These are phyloP conservation scores for Eimeria falciformis DNA, from an alignment of 169 alveolate species.

Conservation along the genomic window DNA sequence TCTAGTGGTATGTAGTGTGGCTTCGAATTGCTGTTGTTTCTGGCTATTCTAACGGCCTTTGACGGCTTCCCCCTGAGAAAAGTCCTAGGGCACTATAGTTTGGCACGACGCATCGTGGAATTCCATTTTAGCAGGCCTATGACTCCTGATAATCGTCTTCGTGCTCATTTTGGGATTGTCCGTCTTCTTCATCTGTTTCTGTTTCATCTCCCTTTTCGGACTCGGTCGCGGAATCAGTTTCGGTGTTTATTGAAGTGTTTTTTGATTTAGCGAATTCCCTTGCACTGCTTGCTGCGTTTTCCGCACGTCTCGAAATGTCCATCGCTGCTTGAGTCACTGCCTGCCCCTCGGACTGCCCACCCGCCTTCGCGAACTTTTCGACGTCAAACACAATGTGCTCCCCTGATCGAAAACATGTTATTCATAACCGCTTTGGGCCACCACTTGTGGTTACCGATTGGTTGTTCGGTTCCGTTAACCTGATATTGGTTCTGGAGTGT, in stretches of 20 bases:
- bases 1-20: no score
- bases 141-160: background rate
- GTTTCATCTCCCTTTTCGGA: background rate
- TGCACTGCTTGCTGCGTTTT: conserved; percentile 16
- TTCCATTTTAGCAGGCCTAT: no score
- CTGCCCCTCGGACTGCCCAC: conserved; percentile 39
- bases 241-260: background rate
- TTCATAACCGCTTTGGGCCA: background rate
- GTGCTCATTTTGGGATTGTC: background rate
- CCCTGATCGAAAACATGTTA: background rate
- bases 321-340: conserved; percentile 39
- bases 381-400: conserved; percentile 46
- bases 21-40: no score
- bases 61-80: no score
- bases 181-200: conserved; percentile 1
- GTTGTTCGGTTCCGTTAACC: conserved; percentile 78
- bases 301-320: conserved; percentile 40
- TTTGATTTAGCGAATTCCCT: background rate
- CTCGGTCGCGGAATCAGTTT: background rate
- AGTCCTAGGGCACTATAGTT: no score
- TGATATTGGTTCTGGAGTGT: background rate
- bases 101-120: no score
- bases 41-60: no score
- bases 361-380: conserved; percentile 61
- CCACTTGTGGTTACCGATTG: conserved; percentile 64